Evolutionary conservation across 108 stramenopile species (phyloP).

Genomic region (Cyclotella distinguenda): DNA sequence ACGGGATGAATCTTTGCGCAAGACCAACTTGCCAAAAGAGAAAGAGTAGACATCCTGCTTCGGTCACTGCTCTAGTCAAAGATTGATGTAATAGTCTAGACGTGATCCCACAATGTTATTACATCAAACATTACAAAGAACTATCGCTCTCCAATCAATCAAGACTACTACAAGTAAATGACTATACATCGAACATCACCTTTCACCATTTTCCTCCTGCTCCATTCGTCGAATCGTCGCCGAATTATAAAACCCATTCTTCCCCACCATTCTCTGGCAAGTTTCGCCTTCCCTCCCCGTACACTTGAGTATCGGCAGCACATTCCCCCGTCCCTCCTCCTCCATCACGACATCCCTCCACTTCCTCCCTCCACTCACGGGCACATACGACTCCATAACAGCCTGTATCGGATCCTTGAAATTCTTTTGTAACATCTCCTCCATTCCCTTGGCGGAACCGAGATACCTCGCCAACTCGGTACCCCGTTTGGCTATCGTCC

Average conservation of each 20-base stretch:
- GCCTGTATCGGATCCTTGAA: slow-evolving; percentile 5
- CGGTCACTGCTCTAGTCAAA: too few species aligned
- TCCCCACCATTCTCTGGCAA: slow-evolving; percentile 14
- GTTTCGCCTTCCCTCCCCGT: background rate
- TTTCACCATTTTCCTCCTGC: background rate
- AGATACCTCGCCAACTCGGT: background rate
- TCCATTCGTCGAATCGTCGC: slow-evolving; percentile 4
- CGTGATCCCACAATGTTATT: too few species aligned
- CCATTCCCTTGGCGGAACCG: slow-evolving; percentile 3
- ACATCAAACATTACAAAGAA: too few species aligned
- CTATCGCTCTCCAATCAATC: too few species aligned
- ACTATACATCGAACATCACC: too few species aligned
- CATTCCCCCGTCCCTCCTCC: background rate
- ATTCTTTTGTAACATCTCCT: slow-evolving; percentile 3
- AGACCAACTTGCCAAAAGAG: too few species aligned
- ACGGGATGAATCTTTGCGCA: too few species aligned
- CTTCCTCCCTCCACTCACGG: background rate
- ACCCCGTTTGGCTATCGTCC: slow-evolving; percentile 11
- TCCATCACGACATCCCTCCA: slow-evolving; percentile 14
- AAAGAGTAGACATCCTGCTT: too few species aligned
- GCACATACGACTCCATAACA: slow-evolving; percentile 10
- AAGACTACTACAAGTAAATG: too few species aligned
- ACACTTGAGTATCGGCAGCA: slow-evolving; percentile 12
- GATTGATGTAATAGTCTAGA: too few species aligned
- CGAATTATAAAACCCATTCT: slow-evolving; percentile 6